These are phyloP conservation scores for Circinella minor DNA, from an alignment of 371 early-diverging fungal species.

Conservation along the genomic window DNA sequence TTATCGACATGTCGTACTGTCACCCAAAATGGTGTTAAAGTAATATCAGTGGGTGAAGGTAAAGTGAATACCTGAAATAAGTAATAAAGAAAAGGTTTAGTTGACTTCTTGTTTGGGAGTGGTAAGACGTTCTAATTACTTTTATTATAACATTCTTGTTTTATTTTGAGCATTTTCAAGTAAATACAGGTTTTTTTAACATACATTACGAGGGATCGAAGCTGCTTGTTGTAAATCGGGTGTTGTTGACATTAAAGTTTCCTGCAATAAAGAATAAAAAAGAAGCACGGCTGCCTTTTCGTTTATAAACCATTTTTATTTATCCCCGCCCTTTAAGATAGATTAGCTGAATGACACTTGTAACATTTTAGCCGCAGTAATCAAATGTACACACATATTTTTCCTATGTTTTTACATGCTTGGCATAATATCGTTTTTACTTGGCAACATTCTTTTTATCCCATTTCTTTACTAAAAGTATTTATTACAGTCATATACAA, in stretches of 20 bases:
- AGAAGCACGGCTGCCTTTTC: neutral
- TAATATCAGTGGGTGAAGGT: slow-evolving; percentile 43
- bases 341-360: neutral
- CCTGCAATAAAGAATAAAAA: slow-evolving; percentile 4
- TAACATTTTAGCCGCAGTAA: too few species aligned
- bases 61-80: slow-evolving; percentile 37
- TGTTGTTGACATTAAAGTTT: slow-evolving; percentile 17
- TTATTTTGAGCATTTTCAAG: neutral
- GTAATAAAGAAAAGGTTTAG: neutral
- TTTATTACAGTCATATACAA: too few species aligned
- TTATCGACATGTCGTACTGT: slow-evolving; percentile 62
- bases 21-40: slow-evolving; percentile 60
- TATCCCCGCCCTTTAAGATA: neutral
- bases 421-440: too few species aligned
- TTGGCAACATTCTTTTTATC: too few species aligned
- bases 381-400: too few species aligned
- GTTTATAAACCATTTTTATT: neutral
- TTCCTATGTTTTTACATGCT: too few species aligned
- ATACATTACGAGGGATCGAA: slow-evolving; percentile 25
- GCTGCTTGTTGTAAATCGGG: slow-evolving; percentile 21
- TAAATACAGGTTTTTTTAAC: neutral
- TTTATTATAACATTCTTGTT: neutral
- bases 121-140: neutral
- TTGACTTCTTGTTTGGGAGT: neutral
- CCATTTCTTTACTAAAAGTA: too few species aligned